Percentiles rank a stretch among this genome's conserved stretches.
Conservation (phyloP, 1,284 basidiomycete species). For the Ustilago bromivora region DNA sequence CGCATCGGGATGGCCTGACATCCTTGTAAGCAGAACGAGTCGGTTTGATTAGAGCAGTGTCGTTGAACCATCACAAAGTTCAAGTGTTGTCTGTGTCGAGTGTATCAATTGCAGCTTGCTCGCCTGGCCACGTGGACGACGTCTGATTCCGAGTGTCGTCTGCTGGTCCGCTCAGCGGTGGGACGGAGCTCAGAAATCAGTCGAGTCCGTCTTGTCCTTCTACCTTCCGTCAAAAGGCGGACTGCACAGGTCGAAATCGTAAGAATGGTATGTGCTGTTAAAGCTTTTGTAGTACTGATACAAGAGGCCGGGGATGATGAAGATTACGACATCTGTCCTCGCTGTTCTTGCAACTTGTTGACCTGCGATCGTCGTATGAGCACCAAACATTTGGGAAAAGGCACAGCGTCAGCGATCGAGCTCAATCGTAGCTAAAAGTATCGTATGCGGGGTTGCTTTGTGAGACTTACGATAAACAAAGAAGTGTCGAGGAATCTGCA, state of each 20-base stretch:
- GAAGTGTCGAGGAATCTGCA: slow-evolving; percentile 88
- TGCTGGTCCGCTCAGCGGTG: too few relatives aligned
- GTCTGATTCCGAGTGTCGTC: too few relatives aligned
- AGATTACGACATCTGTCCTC: slow-evolving; percentile 43
- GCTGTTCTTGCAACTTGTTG: slow-evolving; percentile 78
- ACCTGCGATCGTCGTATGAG: slow-evolving; percentile 69
- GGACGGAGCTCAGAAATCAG: too few relatives aligned
- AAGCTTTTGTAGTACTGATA: slow-evolving; percentile 27
- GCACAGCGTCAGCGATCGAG: background rate
- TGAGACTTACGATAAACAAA: slow-evolving; percentile 65
- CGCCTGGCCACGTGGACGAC: too few relatives aligned
- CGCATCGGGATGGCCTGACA: background rate
- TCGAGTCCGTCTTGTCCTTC: too few relatives aligned
- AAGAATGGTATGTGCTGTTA: slow-evolving; percentile 12
- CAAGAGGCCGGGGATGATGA: background rate
- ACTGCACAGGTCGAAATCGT: too few relatives aligned
- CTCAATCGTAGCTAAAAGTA: background rate
- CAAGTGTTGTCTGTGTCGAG: too few relatives aligned
- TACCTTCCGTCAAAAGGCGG: too few relatives aligned
- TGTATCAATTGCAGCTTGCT: too few relatives aligned
- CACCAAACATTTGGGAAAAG: background rate
- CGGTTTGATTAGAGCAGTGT: too few relatives aligned
- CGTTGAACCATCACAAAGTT: too few relatives aligned
- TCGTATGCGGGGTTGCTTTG: background rate
- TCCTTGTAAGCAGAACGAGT: too few relatives aligned